These are phyloP conservation scores for Solanum etuberosum DNA, from an alignment of 257 asterid genomes.

Conservation along the genomic window DNA sequence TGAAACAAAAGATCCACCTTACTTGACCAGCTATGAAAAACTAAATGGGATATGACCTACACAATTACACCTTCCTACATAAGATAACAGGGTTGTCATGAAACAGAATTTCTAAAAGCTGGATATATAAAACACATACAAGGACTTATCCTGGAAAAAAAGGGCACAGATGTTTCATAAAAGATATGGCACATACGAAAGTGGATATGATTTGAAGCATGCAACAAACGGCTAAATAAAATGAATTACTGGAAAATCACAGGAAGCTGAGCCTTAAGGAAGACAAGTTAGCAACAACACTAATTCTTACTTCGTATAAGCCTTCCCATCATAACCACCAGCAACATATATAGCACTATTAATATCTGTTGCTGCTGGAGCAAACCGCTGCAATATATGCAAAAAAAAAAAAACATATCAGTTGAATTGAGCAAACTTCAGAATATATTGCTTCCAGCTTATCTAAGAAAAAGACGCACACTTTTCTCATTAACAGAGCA, in stretches of 20 bases:
- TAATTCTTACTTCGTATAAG: constrained; percentile 42
- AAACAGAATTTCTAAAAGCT: background rate
- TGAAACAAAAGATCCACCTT: background rate
- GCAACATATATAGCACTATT: constrained; percentile 49
- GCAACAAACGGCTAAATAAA: background rate
- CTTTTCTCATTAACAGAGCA: background rate
- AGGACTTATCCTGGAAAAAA: background rate
- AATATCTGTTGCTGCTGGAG: constrained; percentile 39
- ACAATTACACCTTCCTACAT: background rate
- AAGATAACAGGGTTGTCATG: background rate
- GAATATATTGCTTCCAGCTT: background rate
- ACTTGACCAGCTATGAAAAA: background rate
- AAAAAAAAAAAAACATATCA: background rate
- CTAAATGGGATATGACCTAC: background rate
- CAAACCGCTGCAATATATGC: constrained; percentile 34
- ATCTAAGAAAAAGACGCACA: background rate
- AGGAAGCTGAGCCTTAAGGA: background rate
- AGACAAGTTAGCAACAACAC: background rate
- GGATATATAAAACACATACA: background rate
- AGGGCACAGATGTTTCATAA: background rate
- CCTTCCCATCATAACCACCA: constrained; percentile 59
- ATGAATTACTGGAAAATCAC: background rate
- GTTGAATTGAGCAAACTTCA: background rate
- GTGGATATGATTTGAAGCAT: background rate
- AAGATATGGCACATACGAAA: background rate